A percentile compares a stretch with the other conserved stretches of the same genome.
Conservation (phyloP, 768 basidiomycete species). For the Rhodosporidiobolus odoratus region DNA sequence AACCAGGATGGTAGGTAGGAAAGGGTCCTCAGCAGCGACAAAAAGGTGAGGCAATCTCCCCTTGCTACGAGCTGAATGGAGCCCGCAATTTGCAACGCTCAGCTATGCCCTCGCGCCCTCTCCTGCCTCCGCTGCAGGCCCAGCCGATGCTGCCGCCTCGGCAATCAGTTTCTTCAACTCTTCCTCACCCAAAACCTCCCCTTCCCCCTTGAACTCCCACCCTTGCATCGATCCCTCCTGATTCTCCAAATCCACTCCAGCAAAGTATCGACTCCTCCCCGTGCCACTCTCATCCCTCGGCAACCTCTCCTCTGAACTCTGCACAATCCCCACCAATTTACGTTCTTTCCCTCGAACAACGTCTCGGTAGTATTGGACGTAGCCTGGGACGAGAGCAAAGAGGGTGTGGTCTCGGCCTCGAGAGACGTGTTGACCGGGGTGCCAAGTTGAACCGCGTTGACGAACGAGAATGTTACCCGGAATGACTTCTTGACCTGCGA, state of each 20-base stretch:
- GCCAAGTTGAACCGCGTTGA: slow-evolving; percentile 86
- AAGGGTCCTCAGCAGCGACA: too few relatives aligned
- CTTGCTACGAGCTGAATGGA: too few relatives aligned
- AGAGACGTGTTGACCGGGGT: slow-evolving; percentile 90
- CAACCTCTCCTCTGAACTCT: slow-evolving; percentile 68
- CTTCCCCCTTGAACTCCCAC: background rate
- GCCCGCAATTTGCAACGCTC: background rate
- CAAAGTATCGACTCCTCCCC: slow-evolving; percentile 83
- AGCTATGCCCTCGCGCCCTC: background rate
- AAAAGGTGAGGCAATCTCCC: too few relatives aligned
- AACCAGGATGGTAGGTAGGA: too few relatives aligned
- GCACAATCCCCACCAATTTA: slow-evolving; percentile 76
- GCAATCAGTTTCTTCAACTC: slow-evolving; percentile 22
- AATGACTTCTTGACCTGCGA: slow-evolving; percentile 76
- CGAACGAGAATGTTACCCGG: slow-evolving; percentile 95
- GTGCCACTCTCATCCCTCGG: slow-evolving; percentile 68
- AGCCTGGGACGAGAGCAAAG: slow-evolving; percentile 82
- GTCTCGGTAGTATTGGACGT: slow-evolving; percentile 81
- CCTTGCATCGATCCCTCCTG: background rate
- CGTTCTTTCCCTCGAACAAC: slow-evolving; percentile 60
- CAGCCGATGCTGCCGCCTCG: slow-evolving; percentile 7
- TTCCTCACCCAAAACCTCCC: slow-evolving; percentile 20
- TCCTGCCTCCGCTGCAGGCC: background rate
- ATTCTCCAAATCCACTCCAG: slow-evolving; percentile 55
- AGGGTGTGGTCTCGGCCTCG: slow-evolving; percentile 93